phyloP scores from a whole-genome alignment of 176 grass and related monocot species.

The Ampelocalamus luodianensis region DNA sequence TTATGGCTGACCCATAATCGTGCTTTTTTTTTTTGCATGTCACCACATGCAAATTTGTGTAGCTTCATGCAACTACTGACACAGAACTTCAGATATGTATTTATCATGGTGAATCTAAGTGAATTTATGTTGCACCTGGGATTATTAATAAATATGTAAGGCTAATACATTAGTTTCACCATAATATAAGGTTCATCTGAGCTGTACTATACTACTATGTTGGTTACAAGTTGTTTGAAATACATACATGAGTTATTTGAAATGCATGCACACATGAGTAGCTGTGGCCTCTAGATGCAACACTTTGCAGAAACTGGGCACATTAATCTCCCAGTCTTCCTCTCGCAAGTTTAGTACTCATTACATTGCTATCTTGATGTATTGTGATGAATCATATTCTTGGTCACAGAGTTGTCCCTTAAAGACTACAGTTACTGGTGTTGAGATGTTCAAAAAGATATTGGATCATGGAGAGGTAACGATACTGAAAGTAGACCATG shows the following conservation, averaged over 20 bases:
- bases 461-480: constrained; percentile 94
- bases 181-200: not conserved
- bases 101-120: not conserved
- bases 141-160: not conserved
- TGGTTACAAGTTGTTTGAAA: not conserved
- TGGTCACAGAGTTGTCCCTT: constrained; percentile 69
- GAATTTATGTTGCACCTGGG: not conserved
- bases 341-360: not conserved
- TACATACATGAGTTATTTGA: not conserved
- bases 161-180: not conserved
- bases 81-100: not conserved
- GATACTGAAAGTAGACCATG: not conserved
- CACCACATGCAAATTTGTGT: not conserved
- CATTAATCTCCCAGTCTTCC: not conserved
- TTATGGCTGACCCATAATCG: not conserved
- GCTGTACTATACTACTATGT: too few species aligned
- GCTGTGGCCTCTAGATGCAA: not conserved
- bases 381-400: not conserved
- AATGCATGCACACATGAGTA: not conserved
- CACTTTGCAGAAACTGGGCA: not conserved
- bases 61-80: not conserved
- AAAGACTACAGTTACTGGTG: constrained; percentile 96
- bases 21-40: not conserved
- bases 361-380: constrained; percentile 19
- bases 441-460: constrained; percentile 99